These are phyloP conservation scores for Penicillium psychrosexuale DNA, from an alignment of 2,329 filamentous ascomycete species.

Conservation along the genomic window DNA sequence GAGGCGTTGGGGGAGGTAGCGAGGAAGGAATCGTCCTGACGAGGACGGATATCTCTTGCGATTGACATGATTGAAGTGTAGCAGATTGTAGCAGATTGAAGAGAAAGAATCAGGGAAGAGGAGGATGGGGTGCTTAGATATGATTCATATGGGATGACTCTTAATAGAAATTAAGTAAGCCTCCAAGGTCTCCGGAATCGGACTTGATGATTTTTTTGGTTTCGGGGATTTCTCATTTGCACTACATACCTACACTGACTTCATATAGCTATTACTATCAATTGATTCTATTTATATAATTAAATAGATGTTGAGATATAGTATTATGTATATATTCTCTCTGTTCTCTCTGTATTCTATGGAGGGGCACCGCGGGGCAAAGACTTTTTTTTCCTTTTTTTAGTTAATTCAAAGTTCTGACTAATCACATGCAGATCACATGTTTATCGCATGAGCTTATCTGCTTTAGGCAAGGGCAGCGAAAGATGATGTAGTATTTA, in stretches of 20 bases:
- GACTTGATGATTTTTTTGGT: neutral
- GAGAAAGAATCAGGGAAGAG: constrained; percentile 5
- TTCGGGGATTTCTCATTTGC: neutral
- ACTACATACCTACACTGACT: neutral
- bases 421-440: constrained; percentile 3
- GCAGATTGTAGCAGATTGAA: neutral
- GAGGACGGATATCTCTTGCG: constrained; percentile 36
- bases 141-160: constrained; percentile 1
- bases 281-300: neutral
- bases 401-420: neutral
- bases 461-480: neutral
- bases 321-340: neutral
- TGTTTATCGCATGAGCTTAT: neutral
- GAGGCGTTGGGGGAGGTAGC: constrained; percentile 72
- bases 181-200: constrained; percentile 18
- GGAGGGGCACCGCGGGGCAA: constrained; percentile 9
- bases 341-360: neutral
- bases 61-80: constrained; percentile 27
- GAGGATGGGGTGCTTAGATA: constrained; percentile 11
- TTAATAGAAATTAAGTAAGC: constrained; percentile 22
- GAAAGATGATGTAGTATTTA: too few relatives aligned
- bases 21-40: constrained; percentile 50
- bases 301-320: neutral
- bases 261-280: too few relatives aligned
- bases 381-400: neutral